A percentile compares a stretch with the other conserved stretches of the same genome.
phyloP scores from a whole-genome alignment of 2,329 filamentous ascomycete species.

The Dothiorella sarmentorum region DNA sequence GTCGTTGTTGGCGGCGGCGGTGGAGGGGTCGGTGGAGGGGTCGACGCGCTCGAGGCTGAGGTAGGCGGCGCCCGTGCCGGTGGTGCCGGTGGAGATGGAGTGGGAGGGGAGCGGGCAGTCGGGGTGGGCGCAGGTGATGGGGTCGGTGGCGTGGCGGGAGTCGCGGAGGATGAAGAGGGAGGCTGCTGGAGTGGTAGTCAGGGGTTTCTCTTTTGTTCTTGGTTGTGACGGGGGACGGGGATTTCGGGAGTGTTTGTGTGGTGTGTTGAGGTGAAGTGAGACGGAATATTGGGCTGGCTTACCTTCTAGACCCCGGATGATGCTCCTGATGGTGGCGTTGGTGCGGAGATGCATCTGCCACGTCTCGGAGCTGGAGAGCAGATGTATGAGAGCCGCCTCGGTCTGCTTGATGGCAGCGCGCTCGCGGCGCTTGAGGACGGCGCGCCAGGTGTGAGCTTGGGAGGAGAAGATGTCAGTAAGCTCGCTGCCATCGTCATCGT shows the following conservation, averaged over 20 bases:
- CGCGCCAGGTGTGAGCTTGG: not conserved
- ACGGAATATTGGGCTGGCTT: not conserved
- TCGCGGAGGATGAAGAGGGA: conserved; percentile 18
- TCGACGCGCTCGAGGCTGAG: conserved; percentile 26
- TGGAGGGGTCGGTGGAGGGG: not conserved
- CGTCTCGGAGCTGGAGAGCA: not conserved
- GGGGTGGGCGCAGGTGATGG: conserved; percentile 46
- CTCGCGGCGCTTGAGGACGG: not conserved
- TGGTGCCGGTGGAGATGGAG: conserved; percentile 50
- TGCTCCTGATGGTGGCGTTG: not conserved
- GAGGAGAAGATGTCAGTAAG: not conserved
- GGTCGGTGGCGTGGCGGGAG: conserved; percentile 38
- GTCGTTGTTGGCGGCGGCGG: not conserved
- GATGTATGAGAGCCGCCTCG: not conserved
- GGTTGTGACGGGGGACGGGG: too few species aligned
- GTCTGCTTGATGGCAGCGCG: not conserved
- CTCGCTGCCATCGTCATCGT: not conserved
- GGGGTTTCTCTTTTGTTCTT: not conserved
- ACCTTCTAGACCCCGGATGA: not conserved
- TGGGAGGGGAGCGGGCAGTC: conserved; percentile 27
- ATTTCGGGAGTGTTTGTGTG: too few species aligned
- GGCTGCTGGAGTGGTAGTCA: not conserved
- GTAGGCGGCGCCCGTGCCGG: conserved; percentile 69
- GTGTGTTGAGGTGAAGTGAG: too few species aligned
- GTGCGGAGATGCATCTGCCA: not conserved